Evolutionary conservation across 306 rosid genomes (phyloP).

Genomic region (Carpinus fangiana): DNA sequence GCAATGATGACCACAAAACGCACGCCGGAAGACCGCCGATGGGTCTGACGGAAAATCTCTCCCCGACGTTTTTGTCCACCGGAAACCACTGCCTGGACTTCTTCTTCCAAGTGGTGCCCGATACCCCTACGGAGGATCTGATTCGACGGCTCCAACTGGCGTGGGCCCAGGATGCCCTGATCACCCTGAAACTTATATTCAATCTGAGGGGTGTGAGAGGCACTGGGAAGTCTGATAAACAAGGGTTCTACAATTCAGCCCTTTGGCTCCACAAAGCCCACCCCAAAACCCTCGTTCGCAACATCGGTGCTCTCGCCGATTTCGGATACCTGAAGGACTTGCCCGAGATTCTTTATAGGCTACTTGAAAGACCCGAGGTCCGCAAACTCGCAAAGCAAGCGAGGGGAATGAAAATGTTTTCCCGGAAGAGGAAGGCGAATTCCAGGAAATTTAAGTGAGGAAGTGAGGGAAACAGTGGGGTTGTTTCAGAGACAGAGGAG

Average conservation of each 20-base stretch:
- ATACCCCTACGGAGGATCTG: not conserved
- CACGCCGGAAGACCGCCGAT: not conserved
- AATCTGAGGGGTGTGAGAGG: constrained; percentile 27
- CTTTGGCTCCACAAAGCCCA: constrained; percentile 18
- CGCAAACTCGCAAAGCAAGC: not conserved
- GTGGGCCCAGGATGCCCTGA: constrained; percentile 6
- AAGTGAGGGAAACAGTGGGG: not conserved
- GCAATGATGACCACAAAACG: not conserved
- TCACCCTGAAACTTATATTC: constrained; percentile 12
- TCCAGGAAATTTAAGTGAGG: not conserved
- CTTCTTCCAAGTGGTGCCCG: constrained; percentile 30
- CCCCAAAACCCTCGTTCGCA: constrained; percentile 17
- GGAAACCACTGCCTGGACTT: constrained; percentile 23
- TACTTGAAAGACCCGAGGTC: not conserved
- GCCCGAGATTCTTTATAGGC: constrained; percentile 11
- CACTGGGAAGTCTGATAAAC: constrained; percentile 17
- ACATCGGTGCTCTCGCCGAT: not conserved
- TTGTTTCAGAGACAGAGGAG: not conserved
- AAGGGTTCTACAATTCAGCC: constrained; percentile 8
- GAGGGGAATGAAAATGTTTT: not conserved
- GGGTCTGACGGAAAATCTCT: constrained; percentile 27
- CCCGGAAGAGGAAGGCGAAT: not conserved
- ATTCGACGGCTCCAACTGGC: constrained; percentile 3
- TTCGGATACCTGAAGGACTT: constrained; percentile 21
- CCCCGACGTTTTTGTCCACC: constrained; percentile 23